Evolutionary conservation across 768 basidiomycete species (phyloP).

Genomic region (Rhizopogon sp.): DNA sequence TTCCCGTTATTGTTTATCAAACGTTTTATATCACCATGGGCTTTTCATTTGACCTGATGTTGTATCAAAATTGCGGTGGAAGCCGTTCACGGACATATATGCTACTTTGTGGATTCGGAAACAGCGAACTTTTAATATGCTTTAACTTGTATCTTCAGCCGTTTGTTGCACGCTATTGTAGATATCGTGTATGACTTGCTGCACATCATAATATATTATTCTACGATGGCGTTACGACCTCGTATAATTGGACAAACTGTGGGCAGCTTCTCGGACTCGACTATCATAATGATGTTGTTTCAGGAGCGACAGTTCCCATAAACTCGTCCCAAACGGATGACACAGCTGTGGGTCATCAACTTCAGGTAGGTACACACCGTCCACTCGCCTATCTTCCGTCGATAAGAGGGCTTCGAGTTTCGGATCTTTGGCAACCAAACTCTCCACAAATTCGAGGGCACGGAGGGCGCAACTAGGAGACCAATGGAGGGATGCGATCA

Average conservation of each 20-base stretch:
- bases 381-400: slow-evolving; percentile 78
- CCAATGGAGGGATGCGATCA: slow-evolving; percentile 79
- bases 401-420: slow-evolving; percentile 80
- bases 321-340: slow-evolving; percentile 77
- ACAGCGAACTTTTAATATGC: slow-evolving; percentile 14
- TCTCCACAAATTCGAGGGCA: slow-evolving; percentile 67
- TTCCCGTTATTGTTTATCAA: slow-evolving; percentile 13
- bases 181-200: slow-evolving; percentile 24
- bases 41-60: background rate
- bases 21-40: background rate
- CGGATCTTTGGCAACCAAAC: slow-evolving; percentile 69
- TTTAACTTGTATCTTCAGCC: slow-evolving; percentile 18
- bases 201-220: slow-evolving; percentile 19
- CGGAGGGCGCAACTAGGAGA: slow-evolving; percentile 60
- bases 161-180: slow-evolving; percentile 24
- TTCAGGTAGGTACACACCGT: slow-evolving; percentile 82
- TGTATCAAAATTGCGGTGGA: background rate
- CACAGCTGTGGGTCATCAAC: slow-evolving; percentile 86
- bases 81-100: slow-evolving; percentile 1
- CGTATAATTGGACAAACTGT: slow-evolving; percentile 43
- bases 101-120: background rate
- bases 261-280: slow-evolving; percentile 63
- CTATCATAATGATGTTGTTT: slow-evolving; percentile 58
- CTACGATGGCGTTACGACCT: slow-evolving; percentile 29
- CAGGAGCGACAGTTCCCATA: slow-evolving; percentile 79